phyloP scores from a whole-genome alignment of 148 eudicot species.

The Simmondsia chinensis region DNA sequence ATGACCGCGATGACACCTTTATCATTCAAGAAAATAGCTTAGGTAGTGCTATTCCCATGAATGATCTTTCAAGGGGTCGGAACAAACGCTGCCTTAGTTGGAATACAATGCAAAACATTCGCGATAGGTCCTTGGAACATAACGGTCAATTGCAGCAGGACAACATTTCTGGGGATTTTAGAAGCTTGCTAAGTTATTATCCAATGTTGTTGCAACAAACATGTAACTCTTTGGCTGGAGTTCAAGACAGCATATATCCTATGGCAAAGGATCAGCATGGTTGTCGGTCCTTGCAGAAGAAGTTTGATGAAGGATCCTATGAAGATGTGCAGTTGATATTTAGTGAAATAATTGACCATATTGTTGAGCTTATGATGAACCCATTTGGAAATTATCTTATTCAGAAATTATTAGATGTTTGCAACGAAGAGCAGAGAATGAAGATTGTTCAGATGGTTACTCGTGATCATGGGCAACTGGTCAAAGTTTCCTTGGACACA shows the following conservation, averaged over 20 bases:
- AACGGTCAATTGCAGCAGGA: conserved; percentile 12
- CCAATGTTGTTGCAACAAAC: conserved; percentile 13
- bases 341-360: conserved; percentile 40
- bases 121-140: conserved; percentile 16
- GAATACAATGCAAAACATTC: conserved; percentile 9
- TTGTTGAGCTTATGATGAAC: conserved; percentile 55
- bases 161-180: conserved; percentile 16
- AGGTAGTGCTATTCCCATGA: conserved; percentile 16
- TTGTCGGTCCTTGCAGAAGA: conserved; percentile 56
- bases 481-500: conserved; percentile 39
- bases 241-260: conserved; percentile 25
- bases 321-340: conserved; percentile 51
- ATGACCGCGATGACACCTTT: conserved; percentile 21
- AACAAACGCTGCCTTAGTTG: conserved; percentile 18
- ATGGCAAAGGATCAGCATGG: conserved; percentile 72
- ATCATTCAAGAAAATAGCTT: conserved; percentile 16
- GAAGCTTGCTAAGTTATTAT: conserved; percentile 8
- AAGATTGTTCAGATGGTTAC: conserved; percentile 42
- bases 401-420: conserved; percentile 57
- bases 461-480: conserved; percentile 37
- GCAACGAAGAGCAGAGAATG: conserved; percentile 52
- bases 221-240: conserved; percentile 24
- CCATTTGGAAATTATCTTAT: conserved; percentile 71
- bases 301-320: conserved; percentile 42
- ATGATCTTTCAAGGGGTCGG: conserved; percentile 10